Evolutionary conservation across 108 stramenopile genomes (phyloP).

Genomic region (Pseudonitzschia delicatissima): DNA sequence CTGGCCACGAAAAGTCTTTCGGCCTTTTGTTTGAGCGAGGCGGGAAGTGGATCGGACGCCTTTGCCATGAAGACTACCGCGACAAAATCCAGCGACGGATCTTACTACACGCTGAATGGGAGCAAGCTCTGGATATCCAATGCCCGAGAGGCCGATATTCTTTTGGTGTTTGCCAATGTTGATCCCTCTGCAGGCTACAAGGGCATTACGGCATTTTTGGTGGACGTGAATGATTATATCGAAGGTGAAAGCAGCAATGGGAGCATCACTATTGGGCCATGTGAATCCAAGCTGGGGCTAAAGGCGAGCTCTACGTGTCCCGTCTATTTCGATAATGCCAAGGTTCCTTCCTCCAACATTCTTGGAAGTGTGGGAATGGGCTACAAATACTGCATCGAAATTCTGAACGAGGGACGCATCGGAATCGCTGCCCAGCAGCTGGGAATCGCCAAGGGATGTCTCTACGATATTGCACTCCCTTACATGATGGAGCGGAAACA

Average conservation of each 20-base stretch:
- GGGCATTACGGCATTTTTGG: conserved; percentile 95
- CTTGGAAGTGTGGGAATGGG: conserved; percentile 91
- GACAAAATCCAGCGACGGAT: conserved; percentile 54
- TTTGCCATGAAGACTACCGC: conserved; percentile 87
- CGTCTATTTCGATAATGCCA: conserved; percentile 82
- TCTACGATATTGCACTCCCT: conserved; percentile 81
- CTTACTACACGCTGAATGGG: conserved; percentile 86
- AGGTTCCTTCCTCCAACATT: conserved; percentile 68
- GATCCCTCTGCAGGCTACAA: conserved; percentile 83
- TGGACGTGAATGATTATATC: conserved; percentile 46
- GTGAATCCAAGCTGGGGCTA: conserved; percentile 91
- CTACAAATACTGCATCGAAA: conserved; percentile 94
- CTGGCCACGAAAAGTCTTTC: conserved; percentile 85
- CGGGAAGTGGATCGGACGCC: conserved; percentile 88
- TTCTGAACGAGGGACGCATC: conserved; percentile 96
- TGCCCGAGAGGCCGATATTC: conserved; percentile 83
- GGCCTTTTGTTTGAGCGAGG: conserved; percentile 90
- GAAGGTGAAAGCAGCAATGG: conserved; percentile 23
- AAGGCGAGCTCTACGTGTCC: conserved; percentile 91
- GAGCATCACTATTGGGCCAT: conserved; percentile 79
- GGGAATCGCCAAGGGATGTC: conserved; percentile 91
- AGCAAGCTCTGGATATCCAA: conserved; percentile 95
- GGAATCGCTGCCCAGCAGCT: conserved; percentile 93
- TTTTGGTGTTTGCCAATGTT: conserved; percentile 91
- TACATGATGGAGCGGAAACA: conserved; percentile 90